phyloP scores from a whole-genome alignment of 495 filamentous ascomycete species.

The Podospora comata region DNA sequence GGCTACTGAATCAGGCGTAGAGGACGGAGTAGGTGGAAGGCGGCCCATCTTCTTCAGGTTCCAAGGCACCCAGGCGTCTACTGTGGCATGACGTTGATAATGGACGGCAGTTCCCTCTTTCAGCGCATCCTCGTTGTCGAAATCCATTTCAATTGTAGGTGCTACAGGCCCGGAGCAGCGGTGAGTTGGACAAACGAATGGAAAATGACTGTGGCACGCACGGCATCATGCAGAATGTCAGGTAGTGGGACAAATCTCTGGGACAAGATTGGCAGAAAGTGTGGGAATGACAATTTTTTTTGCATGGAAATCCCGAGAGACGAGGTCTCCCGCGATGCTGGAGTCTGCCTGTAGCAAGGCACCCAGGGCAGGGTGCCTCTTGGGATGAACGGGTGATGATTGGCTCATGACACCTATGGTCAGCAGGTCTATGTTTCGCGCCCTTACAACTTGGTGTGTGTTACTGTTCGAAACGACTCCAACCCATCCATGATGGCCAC shows the following conservation, averaged over 20 bases:
- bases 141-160: neutral
- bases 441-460: constrained; percentile 40
- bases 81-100: too few relatives aligned
- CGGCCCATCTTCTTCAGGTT: neutral
- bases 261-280: constrained; percentile 6
- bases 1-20: neutral
- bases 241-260: neutral
- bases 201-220: neutral
- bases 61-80: neutral
- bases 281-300: neutral
- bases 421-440: constrained; percentile 40
- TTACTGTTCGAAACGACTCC: neutral
- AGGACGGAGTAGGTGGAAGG: neutral
- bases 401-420: constrained; percentile 30
- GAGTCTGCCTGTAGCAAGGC: neutral
- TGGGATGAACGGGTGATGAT: neutral
- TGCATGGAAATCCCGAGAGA: neutral
- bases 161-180: neutral
- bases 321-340: neutral
- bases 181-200: constrained; percentile 1
- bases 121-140: neutral
- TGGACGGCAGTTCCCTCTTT: neutral
- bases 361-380: constrained; percentile 6
- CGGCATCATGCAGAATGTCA: constrained; percentile 4
- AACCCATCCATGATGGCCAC: neutral